Evolutionary conservation across 768 basidiomycete species (phyloP).

Genomic region (Lactarius evosmus): DNA sequence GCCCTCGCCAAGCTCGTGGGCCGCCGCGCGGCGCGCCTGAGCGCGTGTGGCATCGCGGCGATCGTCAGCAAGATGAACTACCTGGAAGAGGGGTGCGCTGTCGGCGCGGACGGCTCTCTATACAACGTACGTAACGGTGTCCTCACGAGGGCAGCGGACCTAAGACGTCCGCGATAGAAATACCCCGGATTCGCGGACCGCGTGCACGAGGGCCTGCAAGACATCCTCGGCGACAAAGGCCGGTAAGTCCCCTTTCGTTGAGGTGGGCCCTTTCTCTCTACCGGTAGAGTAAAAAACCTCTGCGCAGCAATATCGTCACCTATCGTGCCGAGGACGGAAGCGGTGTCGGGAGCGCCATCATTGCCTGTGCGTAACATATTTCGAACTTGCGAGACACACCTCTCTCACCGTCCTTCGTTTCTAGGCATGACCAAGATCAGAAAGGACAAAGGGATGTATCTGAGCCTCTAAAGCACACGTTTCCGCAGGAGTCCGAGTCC

Average conservation of each 20-base stretch:
- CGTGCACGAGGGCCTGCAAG: constrained; percentile 87
- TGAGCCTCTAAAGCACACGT: constrained; percentile 45
- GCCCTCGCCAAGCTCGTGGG: constrained; percentile 88
- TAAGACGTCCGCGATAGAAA: constrained; percentile 55
- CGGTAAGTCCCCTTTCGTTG: constrained; percentile 47
- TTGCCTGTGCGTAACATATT: constrained; percentile 74
- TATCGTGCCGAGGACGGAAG: constrained; percentile 88
- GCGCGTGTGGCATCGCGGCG: constrained; percentile 94
- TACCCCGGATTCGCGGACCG: constrained; percentile 94
- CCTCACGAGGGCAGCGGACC: neutral
- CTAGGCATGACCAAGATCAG: constrained; percentile 88
- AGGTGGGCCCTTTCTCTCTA: neutral
- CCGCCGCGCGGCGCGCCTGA: constrained; percentile 83
- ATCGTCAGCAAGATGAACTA: constrained; percentile 95
- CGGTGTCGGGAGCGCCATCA: constrained; percentile 95
- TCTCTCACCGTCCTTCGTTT: constrained; percentile 15
- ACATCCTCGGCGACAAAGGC: constrained; percentile 96
- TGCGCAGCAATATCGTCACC: constrained; percentile 63
- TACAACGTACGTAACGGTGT: constrained; percentile 68
- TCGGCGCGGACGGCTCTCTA: constrained; percentile 91
- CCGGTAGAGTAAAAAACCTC: neutral
- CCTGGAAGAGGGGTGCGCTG: constrained; percentile 83
- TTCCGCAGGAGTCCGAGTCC: too few species aligned
- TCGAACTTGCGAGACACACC: too few species aligned
- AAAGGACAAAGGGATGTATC: constrained; percentile 61